phyloP scores from a whole-genome alignment of 768 basidiomycete species.

The Tephrocybe sp. region DNA sequence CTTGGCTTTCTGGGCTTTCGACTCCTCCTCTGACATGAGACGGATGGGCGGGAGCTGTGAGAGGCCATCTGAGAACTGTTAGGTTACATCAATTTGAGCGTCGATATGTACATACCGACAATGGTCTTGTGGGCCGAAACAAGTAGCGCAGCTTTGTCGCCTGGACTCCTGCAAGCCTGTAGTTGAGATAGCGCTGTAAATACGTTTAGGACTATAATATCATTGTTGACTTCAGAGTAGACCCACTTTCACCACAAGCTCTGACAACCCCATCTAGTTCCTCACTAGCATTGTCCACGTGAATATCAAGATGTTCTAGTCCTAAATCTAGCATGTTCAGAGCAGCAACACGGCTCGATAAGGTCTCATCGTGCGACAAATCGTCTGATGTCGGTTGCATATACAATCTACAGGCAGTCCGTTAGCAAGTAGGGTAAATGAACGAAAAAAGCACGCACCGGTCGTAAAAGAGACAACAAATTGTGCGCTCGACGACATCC shows the following conservation, averaged over 20 bases:
- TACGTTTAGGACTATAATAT: neutral
- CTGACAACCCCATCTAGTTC: constrained; percentile 66
- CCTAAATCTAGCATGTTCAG: constrained; percentile 89
- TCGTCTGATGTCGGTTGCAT: constrained; percentile 69
- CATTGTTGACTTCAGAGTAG: too few species aligned
- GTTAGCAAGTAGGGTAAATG: neutral
- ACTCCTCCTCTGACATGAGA: constrained; percentile 63
- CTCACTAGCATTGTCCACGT: constrained; percentile 54
- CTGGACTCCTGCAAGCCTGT: constrained; percentile 53
- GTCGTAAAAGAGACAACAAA: constrained; percentile 83
- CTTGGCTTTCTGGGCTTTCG: constrained; percentile 22
- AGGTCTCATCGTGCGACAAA: constrained; percentile 83
- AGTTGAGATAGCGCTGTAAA: constrained; percentile 35
- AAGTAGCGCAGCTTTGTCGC: constrained; percentile 77
- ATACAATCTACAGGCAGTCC: constrained; percentile 57
- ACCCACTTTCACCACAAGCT: constrained; percentile 77
- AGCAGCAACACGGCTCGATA: constrained; percentile 87
- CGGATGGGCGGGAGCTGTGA: constrained; percentile 72
- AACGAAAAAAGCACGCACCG: constrained; percentile 42
- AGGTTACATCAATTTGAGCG: neutral
- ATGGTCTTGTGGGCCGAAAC: constrained; percentile 85
- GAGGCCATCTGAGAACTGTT: constrained; percentile 59
- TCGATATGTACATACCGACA: constrained; percentile 58
- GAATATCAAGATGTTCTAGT: constrained; percentile 87
- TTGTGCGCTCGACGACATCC: constrained; percentile 69